Conservation (phyloP, 768 basidiomycete species). For the Floccularia luteovirens region DNA sequence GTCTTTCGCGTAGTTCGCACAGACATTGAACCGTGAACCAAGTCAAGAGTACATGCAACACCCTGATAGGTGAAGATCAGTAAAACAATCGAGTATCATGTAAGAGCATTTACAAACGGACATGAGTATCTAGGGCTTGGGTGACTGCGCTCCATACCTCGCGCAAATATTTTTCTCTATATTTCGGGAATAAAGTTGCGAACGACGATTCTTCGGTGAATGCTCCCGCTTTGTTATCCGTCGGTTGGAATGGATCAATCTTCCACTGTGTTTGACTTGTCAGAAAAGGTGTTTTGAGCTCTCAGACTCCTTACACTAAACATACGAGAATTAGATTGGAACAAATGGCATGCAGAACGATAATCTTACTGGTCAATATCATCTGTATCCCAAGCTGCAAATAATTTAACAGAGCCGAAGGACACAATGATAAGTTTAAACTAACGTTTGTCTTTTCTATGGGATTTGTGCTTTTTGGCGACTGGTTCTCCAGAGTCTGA, state of each 20-base stretch:
- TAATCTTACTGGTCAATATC: conserved; percentile 99
- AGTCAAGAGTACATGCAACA: conserved; percentile 84
- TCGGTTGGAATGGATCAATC: conserved; percentile 66
- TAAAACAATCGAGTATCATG: neutral
- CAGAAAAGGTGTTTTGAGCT: no score
- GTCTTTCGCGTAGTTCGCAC: conserved; percentile 96
- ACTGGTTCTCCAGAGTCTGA: conserved; percentile 34
- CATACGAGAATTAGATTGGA: conserved; percentile 3
- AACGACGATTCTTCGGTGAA: conserved; percentile 97
- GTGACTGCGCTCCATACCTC: conserved; percentile 95
- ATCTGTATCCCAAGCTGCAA: conserved; percentile 94
- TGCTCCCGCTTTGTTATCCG: conserved; percentile 74
- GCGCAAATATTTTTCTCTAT: conserved; percentile 92
- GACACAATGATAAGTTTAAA: neutral
- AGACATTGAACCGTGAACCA: conserved; percentile 96
- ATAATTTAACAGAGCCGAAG: conserved; percentile 7
- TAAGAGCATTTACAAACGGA: conserved; percentile 19
- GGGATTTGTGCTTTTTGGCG: conserved; percentile 80
- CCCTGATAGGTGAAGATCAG: conserved; percentile 44
- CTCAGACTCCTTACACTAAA: no score
- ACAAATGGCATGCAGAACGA: conserved; percentile 5
- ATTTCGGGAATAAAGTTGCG: conserved; percentile 97
- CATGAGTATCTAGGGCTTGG: conserved; percentile 72
- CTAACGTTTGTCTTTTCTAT: conserved; percentile 94
- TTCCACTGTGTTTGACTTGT: conserved; percentile 58